Evolutionary conservation across 1,284 basidiomycete genomes (phyloP), one percentile per base, ranked within the genome.

Genomic region (Veloboletus limbatus): DNA sequence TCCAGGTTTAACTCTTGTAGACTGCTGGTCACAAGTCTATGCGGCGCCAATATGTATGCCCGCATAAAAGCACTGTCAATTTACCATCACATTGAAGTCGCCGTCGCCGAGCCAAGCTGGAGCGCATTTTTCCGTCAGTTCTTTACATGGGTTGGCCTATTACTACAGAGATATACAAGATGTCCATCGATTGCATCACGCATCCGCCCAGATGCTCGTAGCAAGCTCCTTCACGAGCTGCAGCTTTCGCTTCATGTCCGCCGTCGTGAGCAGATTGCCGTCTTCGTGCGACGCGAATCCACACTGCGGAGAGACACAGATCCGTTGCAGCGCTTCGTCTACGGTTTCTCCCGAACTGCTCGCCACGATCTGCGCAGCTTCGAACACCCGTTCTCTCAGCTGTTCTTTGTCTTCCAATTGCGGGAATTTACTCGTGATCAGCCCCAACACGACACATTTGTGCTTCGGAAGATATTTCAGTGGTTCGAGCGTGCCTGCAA

Each of bases 231-330:
- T 64, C 30, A 65, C 56, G 18, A 61, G 48, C 37, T 47, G 34
- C 34, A 61, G 22, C 35, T 61, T 61, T 13, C 27, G 38, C 33
- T 51, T 57, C 59, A 65, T 65, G 40, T 61, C 60, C 2, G 45
- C 39, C 1, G 40, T 22, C 1, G 10, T 14, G 17, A 63, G 47
- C 40, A 49, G 35, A 58, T 85, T 85, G 0, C 84, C 84, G 50
- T 85, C 77, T 58, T 79, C 77, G 28, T 82, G 80, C 2, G 78
- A 81, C 17, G 83, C 81, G 57, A 88, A 89, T 3, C 86, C 88
- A 53, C 87, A 89, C 63, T 89, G 87, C 2, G 85, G 78, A 47
- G 81, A 82, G 58, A 89, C 78, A 46, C 76, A 78, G 20, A 89
- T 70, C 56, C 81, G 84, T 14, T 79, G 74, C 47, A 85, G 53